Base-by-base conservation (phyloP, 1,284 basidiomycete genomes). In the Rhodotorula mucilaginosa region DNA sequence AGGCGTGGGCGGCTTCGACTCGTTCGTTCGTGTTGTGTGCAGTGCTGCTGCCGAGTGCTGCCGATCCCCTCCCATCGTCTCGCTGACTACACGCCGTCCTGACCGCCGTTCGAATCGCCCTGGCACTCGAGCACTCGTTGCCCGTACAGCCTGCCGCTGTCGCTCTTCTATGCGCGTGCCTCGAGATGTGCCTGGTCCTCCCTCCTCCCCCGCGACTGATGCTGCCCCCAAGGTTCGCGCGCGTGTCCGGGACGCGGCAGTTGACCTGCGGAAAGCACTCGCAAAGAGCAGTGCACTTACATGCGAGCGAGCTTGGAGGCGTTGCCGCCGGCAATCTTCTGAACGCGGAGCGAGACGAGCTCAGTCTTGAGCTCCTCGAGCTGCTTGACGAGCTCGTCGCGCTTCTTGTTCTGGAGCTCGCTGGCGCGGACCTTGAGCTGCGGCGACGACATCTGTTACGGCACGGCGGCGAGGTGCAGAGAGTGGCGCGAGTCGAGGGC, bases 231-330 rank as follows among this genome's bases (percentile, higher is more conserved):
- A 26, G 26, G 26, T 26, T 26, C 26, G 23, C 48, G 16, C 29
- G 15, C n/a, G 5, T 52, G 4, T 19, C 51, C 48, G 15, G 21
- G 29, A 4, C 29, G 26, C 26, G 18, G 13, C 13, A 6, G 23
- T 56, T 6, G 54, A 26, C 26, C 54, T n/a, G 54, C 3, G 1
- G 16, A 26, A 15, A 56, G 52, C 26, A 26, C 26, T 26, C 26
- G 26, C 26, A 29, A 19, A 19, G 58, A 54, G 58, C 23, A 23
- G 13, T 18, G 51, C 39, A 85, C 91, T 82, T 83, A 98, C 96
- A 99, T 98, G 86, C 92, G 93, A 80, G 92, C 95, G 80, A 99
- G 87, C 86, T 99, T 99, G 77, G 91, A 90, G 72, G 95, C 91
- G 79, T 92, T 92, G 71, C 94, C 94, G 82, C 95, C 95, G 77